Evolutionary conservation across 1,284 basidiomycete species (phyloP).

Genomic region (Sparassis latifolia): DNA sequence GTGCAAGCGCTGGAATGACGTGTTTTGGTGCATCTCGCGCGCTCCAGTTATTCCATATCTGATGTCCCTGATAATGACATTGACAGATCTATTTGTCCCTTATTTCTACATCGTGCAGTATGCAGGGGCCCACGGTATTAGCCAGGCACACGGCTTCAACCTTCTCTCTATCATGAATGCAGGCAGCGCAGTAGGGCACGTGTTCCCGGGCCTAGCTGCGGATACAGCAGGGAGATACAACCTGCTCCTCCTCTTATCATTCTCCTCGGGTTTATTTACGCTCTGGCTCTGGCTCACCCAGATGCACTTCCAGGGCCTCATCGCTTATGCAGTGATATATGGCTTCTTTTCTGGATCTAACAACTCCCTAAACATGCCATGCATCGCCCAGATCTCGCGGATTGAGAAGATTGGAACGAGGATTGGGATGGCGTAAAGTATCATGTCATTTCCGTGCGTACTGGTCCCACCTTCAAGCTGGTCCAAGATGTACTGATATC

Average conservation of each 20-base stretch:
- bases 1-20: not conserved
- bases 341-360: too few species aligned
- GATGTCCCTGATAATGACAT: not conserved
- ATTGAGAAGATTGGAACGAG: too few species aligned
- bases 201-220: slow-evolving; percentile 14
- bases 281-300: too few species aligned
- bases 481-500: too few species aligned
- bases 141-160: slow-evolving; percentile 1
- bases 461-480: too few species aligned
- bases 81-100: slow-evolving; percentile 7
- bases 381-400: too few species aligned
- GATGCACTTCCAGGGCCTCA: too few species aligned
- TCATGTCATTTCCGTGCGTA: too few species aligned
- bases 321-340: too few species aligned
- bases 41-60: slow-evolving; percentile 5
- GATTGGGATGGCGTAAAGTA: too few species aligned
- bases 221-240: slow-evolving; percentile 17
- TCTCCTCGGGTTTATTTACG: too few species aligned
- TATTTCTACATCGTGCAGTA: slow-evolving; percentile 7
- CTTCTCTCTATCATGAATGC: slow-evolving; percentile 19
- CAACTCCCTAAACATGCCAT: too few species aligned
- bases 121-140: not conserved
- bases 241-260: slow-evolving; percentile 6
- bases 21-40: not conserved
- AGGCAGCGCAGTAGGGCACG: slow-evolving; percentile 12